A percentile compares a stretch with the other conserved stretches of the same genome.
Conservation (phyloP, 2,329 filamentous ascomycete species). For the Aspergillus sp. region DNA sequence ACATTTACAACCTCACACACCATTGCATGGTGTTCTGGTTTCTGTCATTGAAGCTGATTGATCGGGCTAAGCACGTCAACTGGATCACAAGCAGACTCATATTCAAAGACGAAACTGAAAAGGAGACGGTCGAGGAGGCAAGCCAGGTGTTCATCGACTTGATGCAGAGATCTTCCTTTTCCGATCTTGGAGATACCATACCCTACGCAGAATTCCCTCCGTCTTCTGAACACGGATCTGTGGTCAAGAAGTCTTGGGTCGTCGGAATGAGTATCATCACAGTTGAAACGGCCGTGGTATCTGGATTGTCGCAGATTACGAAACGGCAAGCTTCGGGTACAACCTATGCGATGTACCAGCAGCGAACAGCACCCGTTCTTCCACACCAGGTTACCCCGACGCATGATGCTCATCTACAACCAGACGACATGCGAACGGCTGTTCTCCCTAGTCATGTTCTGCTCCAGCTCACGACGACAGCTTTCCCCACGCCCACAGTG, state of each 20-base stretch:
- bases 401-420: conserved; percentile 33
- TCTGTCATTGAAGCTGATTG: conserved; percentile 74
- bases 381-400: conserved; percentile 39
- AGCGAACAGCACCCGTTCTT: conserved; percentile 39
- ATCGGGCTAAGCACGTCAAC: conserved; percentile 74
- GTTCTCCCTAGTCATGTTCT: conserved; percentile 42
- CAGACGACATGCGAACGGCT: conserved; percentile 33
- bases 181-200: conserved; percentile 67
- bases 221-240: conserved; percentile 35
- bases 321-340: conserved; percentile 47
- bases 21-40: conserved; percentile 98
- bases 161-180: conserved; percentile 82
- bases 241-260: conserved; percentile 44
- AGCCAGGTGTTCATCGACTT: conserved; percentile 91
- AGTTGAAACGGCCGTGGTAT: conserved; percentile 42
- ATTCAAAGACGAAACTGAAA: conserved; percentile 69
- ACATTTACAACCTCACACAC: conserved; percentile 88
- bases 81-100: conserved; percentile 84
- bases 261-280: conserved; percentile 48
- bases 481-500: conserved; percentile 40
- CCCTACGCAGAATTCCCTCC: conserved; percentile 37
- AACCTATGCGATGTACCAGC: conserved; percentile 43
- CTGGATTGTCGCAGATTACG: conserved; percentile 43
- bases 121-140: conserved; percentile 77
- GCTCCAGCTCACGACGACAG: conserved; percentile 38